These are phyloP conservation scores for Podospora anserina DNA, from an alignment of 495 filamentous ascomycete genomes.

Conservation along the genomic window DNA sequence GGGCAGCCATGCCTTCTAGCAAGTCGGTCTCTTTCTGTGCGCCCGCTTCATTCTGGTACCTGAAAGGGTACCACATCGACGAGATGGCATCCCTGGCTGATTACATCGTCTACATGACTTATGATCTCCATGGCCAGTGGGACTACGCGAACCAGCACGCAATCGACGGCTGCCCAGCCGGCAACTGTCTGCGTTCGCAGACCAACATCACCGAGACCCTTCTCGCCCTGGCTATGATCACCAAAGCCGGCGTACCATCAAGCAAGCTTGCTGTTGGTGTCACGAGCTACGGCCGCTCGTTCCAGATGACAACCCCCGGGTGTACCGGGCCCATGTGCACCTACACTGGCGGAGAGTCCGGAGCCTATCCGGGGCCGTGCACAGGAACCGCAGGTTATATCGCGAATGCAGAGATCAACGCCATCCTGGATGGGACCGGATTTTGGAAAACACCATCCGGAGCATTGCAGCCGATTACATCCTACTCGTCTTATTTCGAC, in stretches of 20 bases:
- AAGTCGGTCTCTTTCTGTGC: slow-evolving; percentile 31
- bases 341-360: slow-evolving; percentile 20
- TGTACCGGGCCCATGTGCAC: slow-evolving; percentile 18
- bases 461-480: slow-evolving; percentile 15
- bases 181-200: neutral
- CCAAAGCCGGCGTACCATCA: slow-evolving; percentile 46
- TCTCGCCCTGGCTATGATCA: slow-evolving; percentile 44
- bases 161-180: neutral
- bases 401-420: slow-evolving; percentile 35
- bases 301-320: slow-evolving; percentile 25
- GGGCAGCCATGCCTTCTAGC: neutral
- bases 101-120: slow-evolving; percentile 38
- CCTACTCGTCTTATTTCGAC: slow-evolving; percentile 4
- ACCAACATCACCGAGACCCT: slow-evolving; percentile 43
- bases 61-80: slow-evolving; percentile 25
- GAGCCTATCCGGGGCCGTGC: slow-evolving; percentile 34
- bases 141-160: slow-evolving; percentile 16
- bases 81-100: slow-evolving; percentile 24
- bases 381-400: slow-evolving; percentile 39
- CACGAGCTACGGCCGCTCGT: slow-evolving; percentile 39
- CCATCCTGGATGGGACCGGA: no score
- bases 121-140: slow-evolving; percentile 29
- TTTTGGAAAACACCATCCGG: slow-evolving; percentile 3
- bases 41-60: slow-evolving; percentile 31
- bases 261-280: slow-evolving; percentile 42